Evolutionary conservation across 1,139 yeast genomes (phyloP), one percentile per base, ranked within the genome.

Genomic region (Yamadazyma songkhlaensis): DNA sequence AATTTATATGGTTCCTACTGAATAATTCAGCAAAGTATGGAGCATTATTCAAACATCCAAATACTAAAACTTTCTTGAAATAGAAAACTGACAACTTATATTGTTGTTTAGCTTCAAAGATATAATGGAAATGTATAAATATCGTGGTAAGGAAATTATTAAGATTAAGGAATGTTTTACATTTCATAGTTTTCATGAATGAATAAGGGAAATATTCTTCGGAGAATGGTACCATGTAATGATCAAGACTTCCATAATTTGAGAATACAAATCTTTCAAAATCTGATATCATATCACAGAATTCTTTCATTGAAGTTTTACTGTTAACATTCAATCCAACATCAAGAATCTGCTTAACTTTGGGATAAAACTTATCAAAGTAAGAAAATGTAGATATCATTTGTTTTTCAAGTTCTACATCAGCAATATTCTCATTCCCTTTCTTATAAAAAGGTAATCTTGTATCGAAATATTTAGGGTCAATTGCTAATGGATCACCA

Each of bases 131-230:
- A 41, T 67, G 69, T 35, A 48, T 50, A 24, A 48, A 52, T 2
- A 67, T 33, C 1, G 60, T 49, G 28, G 57, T 35, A 11, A 57
- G 38, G 36, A 68, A 62, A 12, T 53, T 48, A 39, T 55, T 64
- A 52, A 62, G 48, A 41, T 60, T 59, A 32, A 69, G 42, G 35
- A 55, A 61, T 30, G 57, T 55, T 37, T 60, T 61, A 41, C 64
- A 62, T 33, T 57, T 61, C 53, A 59, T 53, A 3, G 58, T 51
- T 41, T 68, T 68, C 11, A 55, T 42, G 37, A 63, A 66, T 2
- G 68, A 54, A 42, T 49, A 59, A 3, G 44, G 37, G 43, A 46
- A 60, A 4, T 44, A 44, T 12, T 52, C 58, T n/a, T 49, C 35
- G 5, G 51, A 42, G 35, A 54, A 61, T 1, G 69, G 66, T 7